These are phyloP conservation scores for Takakia lepidozioides DNA, from an alignment of 225 moss, liverwort and hornwort species.

Conservation along the genomic window DNA sequence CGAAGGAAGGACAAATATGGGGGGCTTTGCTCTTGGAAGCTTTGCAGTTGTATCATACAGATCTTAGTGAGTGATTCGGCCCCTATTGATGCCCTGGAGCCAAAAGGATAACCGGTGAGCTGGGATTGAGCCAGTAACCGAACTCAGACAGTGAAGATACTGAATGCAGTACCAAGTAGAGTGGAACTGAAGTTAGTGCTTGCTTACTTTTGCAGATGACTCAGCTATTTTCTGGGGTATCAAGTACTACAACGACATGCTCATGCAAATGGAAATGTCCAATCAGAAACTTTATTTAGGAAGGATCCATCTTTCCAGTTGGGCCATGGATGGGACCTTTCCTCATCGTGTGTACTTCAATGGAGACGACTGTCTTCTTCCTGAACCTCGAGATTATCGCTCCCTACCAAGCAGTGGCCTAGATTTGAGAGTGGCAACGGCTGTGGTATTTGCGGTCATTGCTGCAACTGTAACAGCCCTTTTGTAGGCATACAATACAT, in stretches of 20 bases:
- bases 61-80: too few relatives aligned
- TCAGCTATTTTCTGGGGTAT: slow-evolving; percentile 62
- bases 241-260: slow-evolving; percentile 66
- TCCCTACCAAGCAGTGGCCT: slow-evolving; percentile 40
- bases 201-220: slow-evolving; percentile 30
- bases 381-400: slow-evolving; percentile 17
- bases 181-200: background rate
- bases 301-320: slow-evolving; percentile 32
- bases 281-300: slow-evolving; percentile 48
- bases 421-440: too few relatives aligned
- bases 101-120: too few relatives aligned
- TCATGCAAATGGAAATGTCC: slow-evolving; percentile 56
- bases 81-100: too few relatives aligned
- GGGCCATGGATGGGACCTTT: slow-evolving; percentile 39
- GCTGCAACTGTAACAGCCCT: too few relatives aligned
- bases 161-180: too few relatives aligned
- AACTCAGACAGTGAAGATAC: too few relatives aligned
- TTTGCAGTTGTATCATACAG: background rate
- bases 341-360: slow-evolving; percentile 38
- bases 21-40: background rate
- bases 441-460: too few relatives aligned
- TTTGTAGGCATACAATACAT: too few relatives aligned
- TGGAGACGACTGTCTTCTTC: slow-evolving; percentile 39
- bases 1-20: too few relatives aligned
- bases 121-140: too few relatives aligned